phyloP scores from a whole-genome alignment of 2,329 filamentous ascomycete species.

The Penicillium sp. region DNA sequence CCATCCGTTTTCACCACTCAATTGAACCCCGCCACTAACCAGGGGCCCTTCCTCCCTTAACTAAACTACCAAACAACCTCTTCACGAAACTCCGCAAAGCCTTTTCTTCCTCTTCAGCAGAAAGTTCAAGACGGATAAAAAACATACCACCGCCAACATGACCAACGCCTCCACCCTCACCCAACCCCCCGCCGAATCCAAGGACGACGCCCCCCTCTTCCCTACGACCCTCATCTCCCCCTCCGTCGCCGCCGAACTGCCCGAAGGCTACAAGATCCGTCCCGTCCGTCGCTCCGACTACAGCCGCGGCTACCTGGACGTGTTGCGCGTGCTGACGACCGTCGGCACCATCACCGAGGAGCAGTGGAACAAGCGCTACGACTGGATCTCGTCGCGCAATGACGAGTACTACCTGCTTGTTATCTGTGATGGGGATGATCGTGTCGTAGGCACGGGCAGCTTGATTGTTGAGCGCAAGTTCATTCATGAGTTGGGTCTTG shows the following conservation, averaged over 20 bases:
- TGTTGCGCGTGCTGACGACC: conserved; percentile 80
- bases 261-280: conserved; percentile 72
- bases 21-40: too few relatives aligned
- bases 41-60: too few relatives aligned
- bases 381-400: conserved; percentile 66
- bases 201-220: conserved; percentile 64
- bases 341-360: conserved; percentile 75
- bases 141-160: too few relatives aligned
- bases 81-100: too few relatives aligned
- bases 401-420: conserved; percentile 80
- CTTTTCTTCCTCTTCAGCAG: too few relatives aligned
- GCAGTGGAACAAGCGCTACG: conserved; percentile 68
- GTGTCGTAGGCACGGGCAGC: conserved; percentile 81
- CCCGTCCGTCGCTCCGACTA: conserved; percentile 72
- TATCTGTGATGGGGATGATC: conserved; percentile 61
- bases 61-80: too few relatives aligned
- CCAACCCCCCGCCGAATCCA: too few relatives aligned
- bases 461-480: conserved; percentile 84
- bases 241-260: conserved; percentile 61
- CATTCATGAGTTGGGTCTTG: conserved; percentile 44
- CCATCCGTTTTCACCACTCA: too few relatives aligned
- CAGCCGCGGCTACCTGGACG: conserved; percentile 74
- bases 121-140: too few relatives aligned
- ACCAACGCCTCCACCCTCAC: too few relatives aligned
- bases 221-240: conserved; percentile 66